Conservation (phyloP, 2,329 filamentous ascomycete species). For the Ceratocystiopsis sp. region DNA sequence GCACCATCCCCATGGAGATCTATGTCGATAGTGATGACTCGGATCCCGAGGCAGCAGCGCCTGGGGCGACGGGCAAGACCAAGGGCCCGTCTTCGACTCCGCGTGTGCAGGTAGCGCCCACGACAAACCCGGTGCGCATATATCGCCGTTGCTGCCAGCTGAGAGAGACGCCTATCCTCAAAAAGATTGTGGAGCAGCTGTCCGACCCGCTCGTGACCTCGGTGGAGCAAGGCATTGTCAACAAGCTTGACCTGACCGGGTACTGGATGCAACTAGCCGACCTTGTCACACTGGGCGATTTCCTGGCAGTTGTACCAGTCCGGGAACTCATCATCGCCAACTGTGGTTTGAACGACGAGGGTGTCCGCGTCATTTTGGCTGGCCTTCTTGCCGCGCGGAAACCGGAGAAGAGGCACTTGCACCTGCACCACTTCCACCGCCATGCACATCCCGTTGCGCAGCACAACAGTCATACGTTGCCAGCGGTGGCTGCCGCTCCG, state of each 20-base stretch:
- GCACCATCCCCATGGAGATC: conserved; percentile 70
- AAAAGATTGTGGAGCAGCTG: conserved; percentile 81
- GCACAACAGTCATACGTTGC: conserved; percentile 10
- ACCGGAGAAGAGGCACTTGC: conserved; percentile 37
- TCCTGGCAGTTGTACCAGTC: conserved; percentile 82
- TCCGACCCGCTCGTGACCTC: conserved; percentile 50
- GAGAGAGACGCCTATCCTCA: conserved; percentile 79
- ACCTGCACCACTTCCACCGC: conserved; percentile 10
- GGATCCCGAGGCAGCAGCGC: conserved; percentile 7
- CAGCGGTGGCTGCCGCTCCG: conserved; percentile 12
- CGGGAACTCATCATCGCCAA: conserved; percentile 76
- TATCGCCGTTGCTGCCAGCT: conserved; percentile 91
- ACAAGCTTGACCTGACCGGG: conserved; percentile 66
- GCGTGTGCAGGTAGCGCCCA: conserved; percentile 50
- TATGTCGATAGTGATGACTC: conserved; percentile 50
- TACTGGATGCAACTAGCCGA: conserved; percentile 74
- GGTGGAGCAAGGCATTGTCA: conserved; percentile 55
- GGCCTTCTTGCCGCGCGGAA: conserved; percentile 68
- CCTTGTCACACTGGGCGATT: conserved; percentile 77
- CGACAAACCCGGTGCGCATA: conserved; percentile 79
- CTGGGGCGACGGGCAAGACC: conserved; percentile 13
- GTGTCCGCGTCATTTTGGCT: conserved; percentile 69
- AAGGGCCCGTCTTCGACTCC: conserved; percentile 15
- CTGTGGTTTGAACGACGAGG: conserved; percentile 73
- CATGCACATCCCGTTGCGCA: too few species aligned